These are phyloP conservation scores for Spergularia azorica DNA, from an alignment of 179 eudicot genomes.

Conservation along the genomic window DNA sequence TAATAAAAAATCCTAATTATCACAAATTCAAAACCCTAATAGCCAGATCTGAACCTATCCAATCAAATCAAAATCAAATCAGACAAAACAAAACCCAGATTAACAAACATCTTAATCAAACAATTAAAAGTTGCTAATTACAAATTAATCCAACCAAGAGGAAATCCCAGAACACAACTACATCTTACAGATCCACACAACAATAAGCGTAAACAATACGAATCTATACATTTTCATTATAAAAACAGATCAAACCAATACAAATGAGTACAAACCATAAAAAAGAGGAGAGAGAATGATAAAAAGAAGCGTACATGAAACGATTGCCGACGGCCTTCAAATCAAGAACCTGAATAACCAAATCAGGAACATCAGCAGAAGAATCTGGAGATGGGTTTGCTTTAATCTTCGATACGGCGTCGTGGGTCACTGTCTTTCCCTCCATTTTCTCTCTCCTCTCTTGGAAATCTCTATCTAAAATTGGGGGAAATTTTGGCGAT, in stretches of 20 bases:
- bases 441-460: conserved; percentile 28
- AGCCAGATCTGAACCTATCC: no score
- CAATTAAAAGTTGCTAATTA: neutral
- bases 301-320: conserved; percentile 41
- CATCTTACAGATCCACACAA: neutral
- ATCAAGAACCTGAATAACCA: conserved; percentile 80
- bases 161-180: neutral
- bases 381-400: conserved; percentile 81
- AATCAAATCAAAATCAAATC: no score
- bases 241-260: no score
- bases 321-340: conserved; percentile 63
- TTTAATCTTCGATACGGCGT: conserved; percentile 59
- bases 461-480: neutral
- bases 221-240: neutral
- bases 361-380: conserved; percentile 44
- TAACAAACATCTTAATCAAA: neutral
- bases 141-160: no score
- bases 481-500: no score
- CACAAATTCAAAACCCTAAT: neutral
- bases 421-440: conserved; percentile 52
- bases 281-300: neutral
- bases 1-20: neutral
- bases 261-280: no score
- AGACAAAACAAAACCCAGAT: neutral
- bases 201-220: neutral